Percentiles rank a stretch among this genome's conserved stretches.
phyloP scores from a whole-genome alignment of 176 grass and related monocot genomes.

The Typha latifolia region DNA sequence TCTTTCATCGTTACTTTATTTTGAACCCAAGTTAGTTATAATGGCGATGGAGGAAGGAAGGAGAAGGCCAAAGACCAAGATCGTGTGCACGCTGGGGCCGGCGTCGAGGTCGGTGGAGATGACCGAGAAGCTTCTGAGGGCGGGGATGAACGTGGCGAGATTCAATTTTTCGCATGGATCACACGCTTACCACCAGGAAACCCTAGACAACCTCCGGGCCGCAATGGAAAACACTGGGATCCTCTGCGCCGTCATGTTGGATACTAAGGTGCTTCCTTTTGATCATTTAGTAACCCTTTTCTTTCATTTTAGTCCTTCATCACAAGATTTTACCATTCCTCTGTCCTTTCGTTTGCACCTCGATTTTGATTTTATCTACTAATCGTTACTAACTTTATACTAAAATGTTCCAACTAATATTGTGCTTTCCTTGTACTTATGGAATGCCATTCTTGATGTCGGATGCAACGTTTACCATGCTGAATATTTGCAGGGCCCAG shows the following conservation, averaged over 20 bases:
- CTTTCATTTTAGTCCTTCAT: neutral
- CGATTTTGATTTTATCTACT: too few species aligned
- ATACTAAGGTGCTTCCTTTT: conserved; percentile 45
- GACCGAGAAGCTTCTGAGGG: conserved; percentile 62
- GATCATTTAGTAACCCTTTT: neutral
- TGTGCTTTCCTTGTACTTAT: too few species aligned
- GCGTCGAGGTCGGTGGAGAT: conserved; percentile 78
- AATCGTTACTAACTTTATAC: too few species aligned
- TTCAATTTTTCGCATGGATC: conserved; percentile 98
- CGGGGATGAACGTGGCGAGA: conserved; percentile 85
- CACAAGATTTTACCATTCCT: neutral
- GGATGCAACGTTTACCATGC: too few species aligned
- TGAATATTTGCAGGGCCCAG: conserved; percentile 38
- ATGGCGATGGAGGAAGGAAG: neutral
- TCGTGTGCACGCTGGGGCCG: conserved; percentile 89
- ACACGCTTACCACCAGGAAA: conserved; percentile 93
- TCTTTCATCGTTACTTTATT: too few species aligned
- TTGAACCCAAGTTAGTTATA: too few species aligned
- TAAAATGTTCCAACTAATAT: too few species aligned
- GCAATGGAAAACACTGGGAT: conserved; percentile 75
- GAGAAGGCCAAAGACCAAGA: conserved; percentile 77
- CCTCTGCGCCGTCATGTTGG: conserved; percentile 96
- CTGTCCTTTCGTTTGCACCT: too few species aligned
- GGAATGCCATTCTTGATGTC: too few species aligned
- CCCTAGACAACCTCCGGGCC: conserved; percentile 65